Evolutionary conservation across 495 filamentous ascomycete species (phyloP).

Genomic region (Geoglossum glabrum): DNA sequence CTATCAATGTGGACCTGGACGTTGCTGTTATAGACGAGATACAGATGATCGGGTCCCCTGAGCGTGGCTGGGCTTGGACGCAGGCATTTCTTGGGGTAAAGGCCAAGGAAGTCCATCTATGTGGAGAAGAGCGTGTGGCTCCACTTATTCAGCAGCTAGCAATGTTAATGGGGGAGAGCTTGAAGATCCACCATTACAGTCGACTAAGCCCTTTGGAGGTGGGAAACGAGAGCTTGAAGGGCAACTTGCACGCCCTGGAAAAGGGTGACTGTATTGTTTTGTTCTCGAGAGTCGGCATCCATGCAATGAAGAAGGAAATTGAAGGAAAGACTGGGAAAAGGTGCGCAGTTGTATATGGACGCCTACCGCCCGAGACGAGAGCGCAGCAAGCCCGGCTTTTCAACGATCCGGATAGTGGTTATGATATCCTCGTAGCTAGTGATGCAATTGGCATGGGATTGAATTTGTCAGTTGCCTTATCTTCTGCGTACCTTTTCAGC

Average conservation of each 20-base stretch:
- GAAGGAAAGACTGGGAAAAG: constrained; percentile 53
- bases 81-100: constrained; percentile 71
- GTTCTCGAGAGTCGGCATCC: constrained; percentile 67
- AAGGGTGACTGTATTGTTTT: constrained; percentile 83
- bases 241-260: constrained; percentile 41
- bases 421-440: constrained; percentile 82
- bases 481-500: background rate
- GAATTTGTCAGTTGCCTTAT: constrained; percentile 42
- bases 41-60: constrained; percentile 72
- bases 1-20: constrained; percentile 45
- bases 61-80: constrained; percentile 94
- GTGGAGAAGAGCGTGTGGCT: constrained; percentile 70
- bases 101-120: constrained; percentile 80
- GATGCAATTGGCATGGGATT: constrained; percentile 97
- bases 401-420: constrained; percentile 86
- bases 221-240: constrained; percentile 37
- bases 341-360: constrained; percentile 85
- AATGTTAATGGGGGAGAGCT: constrained; percentile 58
- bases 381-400: constrained; percentile 80
- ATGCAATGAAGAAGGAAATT: constrained; percentile 58
- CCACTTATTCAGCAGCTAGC: constrained; percentile 66
- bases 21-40: constrained; percentile 97
- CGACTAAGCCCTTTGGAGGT: constrained; percentile 59
- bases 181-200: constrained; percentile 61
- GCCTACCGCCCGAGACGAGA: constrained; percentile 77